Conservation (phyloP, 176 grass and related monocot species). For the Areca catechu region DNA sequence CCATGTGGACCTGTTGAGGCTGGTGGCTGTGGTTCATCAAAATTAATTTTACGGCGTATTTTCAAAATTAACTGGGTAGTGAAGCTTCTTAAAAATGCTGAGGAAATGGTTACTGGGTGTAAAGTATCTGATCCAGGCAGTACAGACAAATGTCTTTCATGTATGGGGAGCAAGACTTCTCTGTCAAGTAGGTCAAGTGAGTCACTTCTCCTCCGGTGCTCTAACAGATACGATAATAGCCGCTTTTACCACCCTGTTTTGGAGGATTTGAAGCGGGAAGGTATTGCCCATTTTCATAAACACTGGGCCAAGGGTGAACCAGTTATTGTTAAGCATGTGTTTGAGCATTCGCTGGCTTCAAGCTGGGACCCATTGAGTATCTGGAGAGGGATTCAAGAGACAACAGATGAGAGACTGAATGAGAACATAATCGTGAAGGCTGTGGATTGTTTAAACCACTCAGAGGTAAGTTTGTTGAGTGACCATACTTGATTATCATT, state of each 20-base stretch:
- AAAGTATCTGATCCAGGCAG: slow-evolving; percentile 42
- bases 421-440: slow-evolving; percentile 64
- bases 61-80: slow-evolving; percentile 97
- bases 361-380: slow-evolving; percentile 84
- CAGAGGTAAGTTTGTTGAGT: slow-evolving; percentile 43
- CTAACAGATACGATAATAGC: slow-evolving; percentile 25
- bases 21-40: slow-evolving; percentile 74
- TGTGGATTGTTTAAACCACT: slow-evolving; percentile 57
- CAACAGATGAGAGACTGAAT: slow-evolving; percentile 59
- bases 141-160: slow-evolving; percentile 26
- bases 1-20: slow-evolving; percentile 55
- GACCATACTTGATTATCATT: slow-evolving; percentile 7
- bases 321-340: slow-evolving; percentile 60
- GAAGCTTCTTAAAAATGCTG: slow-evolving; percentile 77
- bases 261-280: slow-evolving; percentile 55
- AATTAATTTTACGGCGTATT: slow-evolving; percentile 82
- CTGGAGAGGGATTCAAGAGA: slow-evolving; percentile 79
- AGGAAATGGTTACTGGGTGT: slow-evolving; percentile 92
- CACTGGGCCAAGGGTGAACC: slow-evolving; percentile 82
- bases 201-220: slow-evolving; percentile 27
- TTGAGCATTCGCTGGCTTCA: slow-evolving; percentile 66
- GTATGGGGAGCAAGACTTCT: slow-evolving; percentile 15
- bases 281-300: slow-evolving; percentile 66
- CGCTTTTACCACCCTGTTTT: slow-evolving; percentile 43
- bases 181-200: slow-evolving; percentile 16